Base-by-base conservation (phyloP, 306 rosid genomes). In the cucumber (Cucumis sativus) region DNA sequence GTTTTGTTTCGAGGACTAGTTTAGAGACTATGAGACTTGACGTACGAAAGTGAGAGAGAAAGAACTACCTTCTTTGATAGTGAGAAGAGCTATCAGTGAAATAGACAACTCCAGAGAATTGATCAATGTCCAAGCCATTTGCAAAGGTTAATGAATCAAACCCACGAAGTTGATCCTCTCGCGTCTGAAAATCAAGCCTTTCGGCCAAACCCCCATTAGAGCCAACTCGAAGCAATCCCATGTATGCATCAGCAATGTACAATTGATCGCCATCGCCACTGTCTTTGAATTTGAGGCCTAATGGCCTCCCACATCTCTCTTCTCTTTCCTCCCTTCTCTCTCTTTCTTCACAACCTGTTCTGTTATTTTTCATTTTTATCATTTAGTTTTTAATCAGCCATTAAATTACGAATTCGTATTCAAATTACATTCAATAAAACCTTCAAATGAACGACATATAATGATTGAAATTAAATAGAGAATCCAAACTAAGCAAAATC, bases 191-290 rank as follows among this genome's bases (percentile, higher is more conserved):
- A 7, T 60, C 64, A 8, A 89, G 18, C 23, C 5, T 55, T 40
- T 21, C 74, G 16, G 89, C 85, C 33, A 77, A 65, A 58, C 90
- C 89, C 16, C 96, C 96, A 33, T 78, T 35, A 52, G 86, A 77
- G 30, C 87, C 94, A 30, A 93, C 91, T 12, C 81, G 52, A 18
- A 88, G 82, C 25, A 93, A 77, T 41, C 98, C 98, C 81, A 80
- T 82, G 64, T 90, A 92, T n/a, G 97, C 91, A 61, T 92, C 97
- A 1, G 94, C 94, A 56, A 92, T 77, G 67, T 89, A 92, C 30
- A 92, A 87, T 23, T 86, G 83, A 39, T 89, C 90, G 0, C 49
- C 74, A 12, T 60, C 3, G 37, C 37, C 37, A 33, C 37, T 33
- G 37, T 10, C 30, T 79, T 78, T 64, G 83, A 90, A 92, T 73